Evolutionary conservation across 2,329 filamentous ascomycete genomes (phyloP), one percentile per base, ranked within the genome.

Genomic region (Ramichloridium luteum): DNA sequence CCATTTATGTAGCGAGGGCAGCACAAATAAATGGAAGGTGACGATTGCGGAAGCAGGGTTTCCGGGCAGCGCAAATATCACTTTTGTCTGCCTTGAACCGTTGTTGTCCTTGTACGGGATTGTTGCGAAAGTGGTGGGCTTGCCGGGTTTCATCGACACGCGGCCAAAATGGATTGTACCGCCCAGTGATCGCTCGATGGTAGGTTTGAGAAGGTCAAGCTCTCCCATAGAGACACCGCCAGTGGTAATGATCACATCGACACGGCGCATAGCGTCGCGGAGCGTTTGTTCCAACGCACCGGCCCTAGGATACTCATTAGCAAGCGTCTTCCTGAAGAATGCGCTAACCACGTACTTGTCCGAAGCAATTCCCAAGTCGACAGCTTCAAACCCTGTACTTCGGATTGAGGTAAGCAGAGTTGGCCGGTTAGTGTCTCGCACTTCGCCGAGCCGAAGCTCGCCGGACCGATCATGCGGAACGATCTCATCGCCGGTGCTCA

Each of bases 181-280:
- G 35, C 85, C 84, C 1, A 98, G 71, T 1, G 76, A 68, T 25
- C 88, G 78, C 62, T 96, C 90, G 47, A 98, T 82, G 0, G 88
- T 96, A 0, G 90, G 88, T 55, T 98, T 98, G 13, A 98, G 72
- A 5, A 98, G 76, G 56, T 98, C 90, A 2, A 94, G 74, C 59
- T 98, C 90, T 35, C 90, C 90, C 90, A 98, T 98, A 6, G 83
- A 93, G 13, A 96, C 90, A 28, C 90, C 90, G 13, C 90, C 90
- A 0, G 81, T 88, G 11, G 90, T 96, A 49, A 98, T 75, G 36
- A 98, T 70, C 9, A 96, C 63, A 50, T 94, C 86, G 15, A 77
- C 76, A 28, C 65, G 64, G 13, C 80, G 71, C 38, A 96, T 64
- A 1, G 80, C 83, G 35, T 73, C 68, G 2, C 86, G 77, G 6